Base-by-base conservation (phyloP, 768 basidiomycete genomes). In the Tylopilus felleus region DNA sequence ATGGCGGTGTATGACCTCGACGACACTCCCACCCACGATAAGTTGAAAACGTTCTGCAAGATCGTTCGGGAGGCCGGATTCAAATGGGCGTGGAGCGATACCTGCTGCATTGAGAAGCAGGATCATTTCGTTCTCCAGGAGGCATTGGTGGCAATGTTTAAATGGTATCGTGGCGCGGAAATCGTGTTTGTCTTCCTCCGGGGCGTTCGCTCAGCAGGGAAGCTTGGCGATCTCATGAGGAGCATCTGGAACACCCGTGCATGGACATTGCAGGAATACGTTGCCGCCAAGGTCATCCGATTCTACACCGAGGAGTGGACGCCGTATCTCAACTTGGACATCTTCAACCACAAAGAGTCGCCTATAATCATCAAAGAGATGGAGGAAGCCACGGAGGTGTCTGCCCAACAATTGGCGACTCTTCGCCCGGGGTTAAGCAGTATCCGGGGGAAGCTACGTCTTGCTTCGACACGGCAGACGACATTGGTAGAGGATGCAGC, bases 261-360 rank as follows among this genome's bases (percentile, higher is more conserved):
- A 1, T 58, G 57, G 57, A 58, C 49, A 1, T 39, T 49, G 0
- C 56, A 55, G 27, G 53, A 57, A 10, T 58, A 56, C 5, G 12
- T 47, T 8, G 57, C 54, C 1, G 33, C 57, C 16, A 47, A 28
- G 4, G 46, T 27, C 17, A 36, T 58, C 19, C 49, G 8, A 5
- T 54, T 58, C 17, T 58, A 55, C 16, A 46, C 23, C 13, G 22
- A 42, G 6, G 41, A 42, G 6, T 42, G 41, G 41, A 25, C 22
- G 1, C 41, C 23, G 4, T 42, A 42, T 42, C 41, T 23, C 5
- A 19, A 42, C 5, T 22, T 42, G 41, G 41, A 27, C 22, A 23
- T 25, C 7, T 16, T 8, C 14, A 42, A 42, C 13, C 41, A 42
- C 16, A 42, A 42, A 17, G 41, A 25, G 13, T 42, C 41, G 1